Percentiles rank a stretch among this genome's conserved stretches.
Conservation (phyloP, 129 eudicot species). For the Calendula officinalis region DNA sequence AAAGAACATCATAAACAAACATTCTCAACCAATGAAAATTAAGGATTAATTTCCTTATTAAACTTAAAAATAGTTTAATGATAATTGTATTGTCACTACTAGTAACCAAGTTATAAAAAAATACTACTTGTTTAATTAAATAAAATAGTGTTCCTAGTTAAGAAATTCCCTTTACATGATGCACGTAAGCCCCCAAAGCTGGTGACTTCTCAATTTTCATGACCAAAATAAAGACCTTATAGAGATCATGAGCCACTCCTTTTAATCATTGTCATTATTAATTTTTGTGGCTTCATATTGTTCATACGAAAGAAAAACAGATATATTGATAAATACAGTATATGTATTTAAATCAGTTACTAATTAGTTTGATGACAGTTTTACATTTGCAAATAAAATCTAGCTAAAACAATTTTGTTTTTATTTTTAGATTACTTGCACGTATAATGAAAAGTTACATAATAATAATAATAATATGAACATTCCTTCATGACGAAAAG, state of each 20-base stretch:
- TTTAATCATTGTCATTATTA: constrained; percentile 13
- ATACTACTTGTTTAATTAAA: not conserved
- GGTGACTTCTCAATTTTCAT: not conserved
- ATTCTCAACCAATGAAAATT: not conserved
- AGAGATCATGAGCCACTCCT: constrained; percentile 23
- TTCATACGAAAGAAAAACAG: not conserved
- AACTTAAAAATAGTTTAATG: constrained; percentile 9
- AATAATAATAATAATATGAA: too few species aligned
- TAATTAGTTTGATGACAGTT: too few species aligned
- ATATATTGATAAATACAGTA: too few species aligned
- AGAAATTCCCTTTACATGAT: constrained; percentile 23
- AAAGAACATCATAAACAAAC: constrained; percentile 14
- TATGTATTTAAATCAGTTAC: too few species aligned
- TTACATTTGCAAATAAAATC: too few species aligned
- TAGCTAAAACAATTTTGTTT: too few species aligned
- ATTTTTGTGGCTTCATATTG: not conserved
- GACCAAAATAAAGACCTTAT: constrained; percentile 11
- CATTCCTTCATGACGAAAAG: too few species aligned
- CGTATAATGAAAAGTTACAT: too few species aligned
- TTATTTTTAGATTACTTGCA: too few species aligned
- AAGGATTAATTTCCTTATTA: not conserved
- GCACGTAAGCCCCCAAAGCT: constrained; percentile 15
- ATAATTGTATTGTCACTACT: constrained; percentile 5
- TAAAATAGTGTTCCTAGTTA: constrained; percentile 11
- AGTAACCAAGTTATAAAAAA: not conserved